Evolutionary conservation across 345 rosid species (phyloP), one percentile per base, ranked within the genome.

Genomic region (Murraya koenigii): DNA sequence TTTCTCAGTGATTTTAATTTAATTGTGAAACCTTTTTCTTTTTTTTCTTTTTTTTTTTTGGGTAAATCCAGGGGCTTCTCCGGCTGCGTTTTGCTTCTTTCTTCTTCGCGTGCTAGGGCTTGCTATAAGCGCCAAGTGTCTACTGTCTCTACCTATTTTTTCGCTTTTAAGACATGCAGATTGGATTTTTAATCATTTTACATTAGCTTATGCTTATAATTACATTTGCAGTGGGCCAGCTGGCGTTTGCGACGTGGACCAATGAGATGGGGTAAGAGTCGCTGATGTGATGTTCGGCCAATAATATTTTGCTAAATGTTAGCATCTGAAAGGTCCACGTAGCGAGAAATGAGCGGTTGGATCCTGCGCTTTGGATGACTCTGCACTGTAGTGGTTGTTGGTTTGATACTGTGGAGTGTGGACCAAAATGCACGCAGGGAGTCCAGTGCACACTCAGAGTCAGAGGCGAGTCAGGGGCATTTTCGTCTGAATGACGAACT

Each of bases 111-210:
- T 35, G 30, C 41, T 55, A 74, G 82, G 69, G 74, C 78, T 69
- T 77, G 61, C 39, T 36, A 54, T 72, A 54, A 33, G 75, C 73
- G 90, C 85, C 91, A 89, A 78, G 89, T 86, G 90, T 86, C 90
- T 22, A 3, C 23, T 72, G 69, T 70, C 79, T 19, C 41, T 64
- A 8, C 36, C 47, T 15, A n/a, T 20, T 63, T 69, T 78, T 76
- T 36, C 13, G 61, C 75, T 82, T 84, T 89, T 11, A 76, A 84
- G 83, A 66, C 89, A 66, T 77, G 80, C 64, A 7, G 62, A 22
- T 52, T 44, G 47, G 6, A 7, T 65, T 36, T 79, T 69, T 55
- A 39, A 70, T 65, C 38, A 49, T 55, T 62, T 74, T 19, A 22
- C 38, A 14, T 17, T 2, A 14, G 8, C 10, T 25, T 4, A 2